Evolutionary conservation across 768 basidiomycete species (phyloP).

Genomic region (Leccinellum rugosiceps): DNA sequence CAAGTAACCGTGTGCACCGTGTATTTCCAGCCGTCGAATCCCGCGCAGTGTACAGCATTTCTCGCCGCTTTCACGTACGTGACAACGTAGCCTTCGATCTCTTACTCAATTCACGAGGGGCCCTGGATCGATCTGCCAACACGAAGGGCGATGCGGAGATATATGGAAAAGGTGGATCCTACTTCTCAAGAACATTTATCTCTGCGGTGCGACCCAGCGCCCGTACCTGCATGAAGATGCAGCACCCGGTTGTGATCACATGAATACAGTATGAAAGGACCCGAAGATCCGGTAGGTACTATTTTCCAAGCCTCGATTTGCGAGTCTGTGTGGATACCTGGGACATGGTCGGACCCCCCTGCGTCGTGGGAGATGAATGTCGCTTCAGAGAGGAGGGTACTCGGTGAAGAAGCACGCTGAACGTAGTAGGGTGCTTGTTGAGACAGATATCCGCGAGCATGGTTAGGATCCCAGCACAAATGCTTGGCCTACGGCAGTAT

Average conservation of each 20-base stretch:
- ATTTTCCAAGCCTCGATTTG: conserved; percentile 44
- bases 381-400: too few relatives aligned
- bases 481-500: not conserved
- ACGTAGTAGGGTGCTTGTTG: too few relatives aligned
- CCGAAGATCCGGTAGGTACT: conserved; percentile 15
- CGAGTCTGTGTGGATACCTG: too few relatives aligned
- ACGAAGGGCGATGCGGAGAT: conserved; percentile 34
- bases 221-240: not conserved
- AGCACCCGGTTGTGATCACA: conserved; percentile 25
- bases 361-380: too few relatives aligned
- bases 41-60: conserved; percentile 25
- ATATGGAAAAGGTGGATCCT: conserved; percentile 30
- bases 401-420: too few relatives aligned
- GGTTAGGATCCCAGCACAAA: not conserved
- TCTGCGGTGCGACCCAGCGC: conserved; percentile 31
- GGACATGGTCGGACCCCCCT: too few relatives aligned
- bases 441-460: not conserved
- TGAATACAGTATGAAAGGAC: not conserved
- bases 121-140: conserved; percentile 10
- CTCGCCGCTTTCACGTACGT: conserved; percentile 31
- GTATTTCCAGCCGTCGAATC: conserved; percentile 23
- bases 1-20: conserved; percentile 39
- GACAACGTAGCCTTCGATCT: conserved; percentile 29
- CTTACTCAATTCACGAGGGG: conserved; percentile 16
- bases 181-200: conserved; percentile 26